A percentile compares a stretch with the other conserved stretches of the same genome.
These are phyloP conservation scores for Solanum neorickii DNA, from an alignment of 257 asterid species.

Conservation along the genomic window DNA sequence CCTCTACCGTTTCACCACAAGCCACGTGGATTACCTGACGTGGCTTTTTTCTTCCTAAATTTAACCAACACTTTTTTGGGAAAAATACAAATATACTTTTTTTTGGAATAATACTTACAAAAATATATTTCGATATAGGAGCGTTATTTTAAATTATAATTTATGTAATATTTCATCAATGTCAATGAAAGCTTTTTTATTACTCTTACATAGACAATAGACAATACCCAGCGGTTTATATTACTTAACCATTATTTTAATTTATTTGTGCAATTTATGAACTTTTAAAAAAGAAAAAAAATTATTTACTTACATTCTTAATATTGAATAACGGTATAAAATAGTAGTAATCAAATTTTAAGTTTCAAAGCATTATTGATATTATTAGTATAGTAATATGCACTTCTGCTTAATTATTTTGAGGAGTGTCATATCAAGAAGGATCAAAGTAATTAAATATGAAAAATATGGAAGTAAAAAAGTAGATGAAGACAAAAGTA, in stretches of 20 bases:
- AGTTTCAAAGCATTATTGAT: not conserved
- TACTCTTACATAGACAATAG: not conserved
- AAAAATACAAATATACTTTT: not conserved
- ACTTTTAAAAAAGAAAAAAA: too few relatives aligned
- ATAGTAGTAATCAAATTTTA: too few relatives aligned
- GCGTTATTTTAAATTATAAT: not conserved
- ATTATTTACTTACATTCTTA: too few relatives aligned
- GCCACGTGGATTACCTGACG: slow-evolving; percentile 5
- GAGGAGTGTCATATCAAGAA: too few relatives aligned
- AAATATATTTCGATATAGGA: not conserved
- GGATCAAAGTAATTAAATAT: not conserved
- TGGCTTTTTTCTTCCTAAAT: not conserved
- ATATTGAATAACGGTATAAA: not conserved
- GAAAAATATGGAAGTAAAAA: too few relatives aligned
- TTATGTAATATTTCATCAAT: too few relatives aligned
- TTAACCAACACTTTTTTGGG: not conserved
- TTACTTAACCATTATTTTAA: too few relatives aligned
- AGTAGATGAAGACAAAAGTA: not conserved
- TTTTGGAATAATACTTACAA: too few relatives aligned
- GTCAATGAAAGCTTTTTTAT: too few relatives aligned
- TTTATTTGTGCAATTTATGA: too few relatives aligned
- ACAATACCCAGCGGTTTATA: not conserved
- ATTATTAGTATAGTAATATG: too few relatives aligned
- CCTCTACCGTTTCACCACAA: not conserved
- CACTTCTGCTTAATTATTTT: not conserved